Conservation (phyloP, 2,329 filamentous ascomycete species). For the Alternaria sp. region DNA sequence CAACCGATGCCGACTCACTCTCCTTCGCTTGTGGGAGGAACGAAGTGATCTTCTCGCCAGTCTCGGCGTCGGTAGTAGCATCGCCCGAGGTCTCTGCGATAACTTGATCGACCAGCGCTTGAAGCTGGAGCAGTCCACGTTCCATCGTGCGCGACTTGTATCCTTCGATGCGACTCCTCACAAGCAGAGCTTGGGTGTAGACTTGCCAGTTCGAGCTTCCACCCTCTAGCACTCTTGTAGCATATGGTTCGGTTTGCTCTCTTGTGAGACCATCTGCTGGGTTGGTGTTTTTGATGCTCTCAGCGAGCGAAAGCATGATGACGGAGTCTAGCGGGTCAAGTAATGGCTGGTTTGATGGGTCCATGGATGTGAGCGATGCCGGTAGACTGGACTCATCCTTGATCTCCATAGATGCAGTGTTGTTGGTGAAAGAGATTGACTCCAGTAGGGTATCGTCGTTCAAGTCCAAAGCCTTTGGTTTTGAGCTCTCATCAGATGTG, state of each 20-base stretch:
- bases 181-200: slow-evolving; percentile 90
- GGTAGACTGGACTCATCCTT: slow-evolving; percentile 63
- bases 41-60: slow-evolving; percentile 64
- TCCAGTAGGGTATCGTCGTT: slow-evolving; percentile 96
- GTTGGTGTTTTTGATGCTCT: slow-evolving; percentile 88
- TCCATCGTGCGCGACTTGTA: slow-evolving; percentile 88
- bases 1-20: slow-evolving; percentile 77
- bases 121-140: slow-evolving; percentile 86
- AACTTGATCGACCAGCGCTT: slow-evolving; percentile 94
- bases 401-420: slow-evolving; percentile 52
- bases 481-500: slow-evolving; percentile 37
- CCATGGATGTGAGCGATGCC: slow-evolving; percentile 65
- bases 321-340: slow-evolving; percentile 86
- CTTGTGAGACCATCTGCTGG: slow-evolving; percentile 84
- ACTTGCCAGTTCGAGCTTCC: slow-evolving; percentile 97
- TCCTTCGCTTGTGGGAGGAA: slow-evolving; percentile 81
- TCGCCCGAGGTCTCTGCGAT: slow-evolving; percentile 76
- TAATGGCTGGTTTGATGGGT: slow-evolving; percentile 81
- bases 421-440: slow-evolving; percentile 77
- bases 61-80: slow-evolving; percentile 31
- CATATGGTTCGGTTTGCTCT: slow-evolving; percentile 94
- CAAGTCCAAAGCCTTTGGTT: slow-evolving; percentile 74
- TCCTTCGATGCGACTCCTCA: slow-evolving; percentile 87
- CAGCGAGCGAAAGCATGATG: slow-evolving; percentile 78
- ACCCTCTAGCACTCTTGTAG: slow-evolving; percentile 83